A percentile compares a stretch with the other conserved stretches of the same genome.
Conservation (phyloP, 257 asterid genomes). For the Cordia subcordata region DNA sequence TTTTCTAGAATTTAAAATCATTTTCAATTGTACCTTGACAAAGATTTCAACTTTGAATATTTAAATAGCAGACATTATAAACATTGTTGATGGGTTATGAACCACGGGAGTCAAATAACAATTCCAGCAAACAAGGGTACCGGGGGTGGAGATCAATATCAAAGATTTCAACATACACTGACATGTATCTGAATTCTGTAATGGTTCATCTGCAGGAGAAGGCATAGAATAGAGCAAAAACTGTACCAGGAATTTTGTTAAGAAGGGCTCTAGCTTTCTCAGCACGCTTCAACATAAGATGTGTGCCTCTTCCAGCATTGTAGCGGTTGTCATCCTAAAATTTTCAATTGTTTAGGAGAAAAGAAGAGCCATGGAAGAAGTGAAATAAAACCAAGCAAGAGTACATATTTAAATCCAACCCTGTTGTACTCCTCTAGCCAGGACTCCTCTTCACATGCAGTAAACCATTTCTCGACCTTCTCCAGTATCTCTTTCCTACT, state of each 20-base stretch:
- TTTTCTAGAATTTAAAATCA: too few species aligned
- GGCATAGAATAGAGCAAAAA: neutral
- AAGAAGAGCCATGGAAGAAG: neutral
- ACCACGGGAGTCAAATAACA: neutral
- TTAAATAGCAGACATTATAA: too few species aligned
- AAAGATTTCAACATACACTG: neutral
- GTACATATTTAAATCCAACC: constrained; percentile 39
- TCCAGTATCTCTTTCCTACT: constrained; percentile 87
- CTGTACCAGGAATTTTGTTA: constrained; percentile 81
- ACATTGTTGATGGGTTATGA: too few species aligned
- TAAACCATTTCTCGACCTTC: constrained; percentile 80
- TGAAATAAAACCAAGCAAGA: neutral
- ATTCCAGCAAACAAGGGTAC: neutral
- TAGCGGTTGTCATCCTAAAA: constrained; percentile 87
- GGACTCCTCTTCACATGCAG: constrained; percentile 81
- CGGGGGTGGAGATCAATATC: too few species aligned
- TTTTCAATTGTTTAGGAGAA: constrained; percentile 5
- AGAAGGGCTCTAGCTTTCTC: constrained; percentile 90
- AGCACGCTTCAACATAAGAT: constrained; percentile 81
- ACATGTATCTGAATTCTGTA: too few species aligned
- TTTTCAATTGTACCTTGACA: too few species aligned
- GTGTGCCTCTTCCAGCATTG: constrained; percentile 88
- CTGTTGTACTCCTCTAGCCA: constrained; percentile 97
- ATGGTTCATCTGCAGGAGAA: neutral
- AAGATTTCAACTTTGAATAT: too few species aligned